Base-by-base conservation (phyloP, 225 moss, liverwort and hornwort genomes). In the Pleurozium schreberi region DNA sequence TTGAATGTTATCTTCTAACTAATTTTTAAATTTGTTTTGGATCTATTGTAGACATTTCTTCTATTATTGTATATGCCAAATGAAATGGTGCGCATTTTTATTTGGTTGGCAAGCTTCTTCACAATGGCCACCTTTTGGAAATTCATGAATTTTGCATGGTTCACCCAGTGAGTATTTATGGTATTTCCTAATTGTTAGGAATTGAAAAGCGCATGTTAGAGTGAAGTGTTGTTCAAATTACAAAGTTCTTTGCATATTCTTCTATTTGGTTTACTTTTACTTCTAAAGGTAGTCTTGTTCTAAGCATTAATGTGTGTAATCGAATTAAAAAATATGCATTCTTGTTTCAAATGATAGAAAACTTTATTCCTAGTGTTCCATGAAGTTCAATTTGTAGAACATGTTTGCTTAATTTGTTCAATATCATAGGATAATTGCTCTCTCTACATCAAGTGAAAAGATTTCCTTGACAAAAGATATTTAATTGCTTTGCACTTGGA, bases 1-100 rank as follows among this genome's bases (percentile, higher is more conserved):
- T 22, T 69, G 23, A 12, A 40, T 23, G 8, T 20, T 40, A 1
- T 40, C 21, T 22, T 69, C 1, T 13, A 2, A n/a, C 13, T 69
- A n/a, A 2, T 4, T 69, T n/a, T 68, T 0, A 55, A 55, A 55
- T 11, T n/a, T n/a, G 23, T n/a, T 40, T 38, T 69, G 23, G 6
- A n/a, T 22, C 23, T 69, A 12, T 69, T 40, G 21, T 23, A 69
- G 68, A 11, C 11, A 11, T 19, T n/a, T 23, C 6, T 11, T 67
- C n/a, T 12, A 4, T 23, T 23, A 4, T 10, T n/a, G 8, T 21
- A 21, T 38, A 22, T 4, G 0, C 4, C 8, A 7, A 25, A 23
- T 40, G 69, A 69, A 40, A 69, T 40, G 69, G 13, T 1, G 13
- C 2, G 2, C 25, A 40, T 25, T 25, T 5, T 69, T 2, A 69